phyloP scores from a whole-genome alignment of 2,329 filamentous ascomycete genomes.

The Ascochyta viciae-villosae region DNA sequence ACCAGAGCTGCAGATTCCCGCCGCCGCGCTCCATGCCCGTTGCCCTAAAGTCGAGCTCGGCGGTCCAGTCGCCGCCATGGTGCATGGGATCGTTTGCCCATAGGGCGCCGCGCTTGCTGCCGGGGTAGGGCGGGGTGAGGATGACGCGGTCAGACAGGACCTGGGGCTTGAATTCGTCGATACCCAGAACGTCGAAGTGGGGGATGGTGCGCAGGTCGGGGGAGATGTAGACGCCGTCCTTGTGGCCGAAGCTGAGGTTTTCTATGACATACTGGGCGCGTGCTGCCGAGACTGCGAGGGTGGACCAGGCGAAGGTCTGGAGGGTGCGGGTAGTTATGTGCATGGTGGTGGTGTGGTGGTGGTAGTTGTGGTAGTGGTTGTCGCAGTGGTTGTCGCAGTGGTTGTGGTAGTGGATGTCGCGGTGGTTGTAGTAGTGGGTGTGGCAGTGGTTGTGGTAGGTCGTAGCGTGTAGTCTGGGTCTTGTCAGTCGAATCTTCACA shows the following conservation, averaged over 20 bases:
- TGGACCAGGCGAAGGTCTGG: slow-evolving; percentile 50
- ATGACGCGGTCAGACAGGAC: slow-evolving; percentile 88
- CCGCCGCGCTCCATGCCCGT: slow-evolving; percentile 83
- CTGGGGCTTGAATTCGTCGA: slow-evolving; percentile 63
- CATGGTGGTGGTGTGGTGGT: slow-evolving; percentile 31
- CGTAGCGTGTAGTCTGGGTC: neutral
- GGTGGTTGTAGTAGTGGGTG: too few relatives aligned
- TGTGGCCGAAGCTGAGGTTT: slow-evolving; percentile 79
- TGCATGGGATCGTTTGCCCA: slow-evolving; percentile 74
- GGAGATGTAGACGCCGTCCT: slow-evolving; percentile 68
- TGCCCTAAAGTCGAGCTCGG: slow-evolving; percentile 86
- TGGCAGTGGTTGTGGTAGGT: too few relatives aligned
- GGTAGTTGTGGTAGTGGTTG: neutral
- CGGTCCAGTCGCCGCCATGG: slow-evolving; percentile 74
- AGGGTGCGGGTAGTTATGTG: slow-evolving; percentile 47
- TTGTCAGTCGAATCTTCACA: neutral
- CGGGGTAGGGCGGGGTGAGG: slow-evolving; percentile 86
- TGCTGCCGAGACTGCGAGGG: slow-evolving; percentile 58
- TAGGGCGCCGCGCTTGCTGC: slow-evolving; percentile 81
- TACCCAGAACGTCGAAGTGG: slow-evolving; percentile 60
- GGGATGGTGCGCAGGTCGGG: slow-evolving; percentile 63
- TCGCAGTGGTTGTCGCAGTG: neutral
- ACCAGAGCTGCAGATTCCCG: slow-evolving; percentile 95
- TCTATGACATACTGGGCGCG: slow-evolving; percentile 73
- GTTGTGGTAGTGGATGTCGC: neutral